A percentile compares a stretch with the other conserved stretches of the same genome.
These are phyloP conservation scores for Penicillium ochrochloron DNA, from an alignment of 495 filamentous ascomycete species.

Conservation along the genomic window DNA sequence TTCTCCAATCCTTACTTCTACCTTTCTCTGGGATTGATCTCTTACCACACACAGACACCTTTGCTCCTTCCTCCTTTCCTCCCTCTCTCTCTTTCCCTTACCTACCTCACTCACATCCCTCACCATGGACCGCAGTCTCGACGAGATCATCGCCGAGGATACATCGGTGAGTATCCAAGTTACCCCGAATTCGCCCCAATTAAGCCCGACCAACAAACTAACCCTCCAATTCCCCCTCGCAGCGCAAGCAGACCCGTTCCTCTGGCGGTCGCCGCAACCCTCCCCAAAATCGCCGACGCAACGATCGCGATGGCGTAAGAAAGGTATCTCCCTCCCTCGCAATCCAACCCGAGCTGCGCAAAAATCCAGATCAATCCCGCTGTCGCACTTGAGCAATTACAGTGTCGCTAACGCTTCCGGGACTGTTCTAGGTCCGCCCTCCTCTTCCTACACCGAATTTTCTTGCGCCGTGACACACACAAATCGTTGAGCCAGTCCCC, in stretches of 20 bases:
- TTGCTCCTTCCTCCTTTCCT: background rate
- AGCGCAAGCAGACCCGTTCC: constrained; percentile 42
- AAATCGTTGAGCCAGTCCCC: constrained; percentile 40
- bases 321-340: constrained; percentile 58
- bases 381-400: background rate
- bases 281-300: constrained; percentile 64
- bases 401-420: constrained; percentile 35
- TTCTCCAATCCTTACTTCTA: constrained; percentile 7
- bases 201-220: constrained; percentile 12
- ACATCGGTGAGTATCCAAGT: constrained; percentile 57
- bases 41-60: background rate
- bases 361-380: background rate
- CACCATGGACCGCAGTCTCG: constrained; percentile 79
- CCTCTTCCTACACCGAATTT: constrained; percentile 44
- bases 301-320: constrained; percentile 68
- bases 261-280: constrained; percentile 57
- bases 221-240: constrained; percentile 18
- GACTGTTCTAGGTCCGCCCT: constrained; percentile 45
- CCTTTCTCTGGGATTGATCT: constrained; percentile 4
- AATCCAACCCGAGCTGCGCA: background rate
- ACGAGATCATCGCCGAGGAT: constrained; percentile 83
- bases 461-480: constrained; percentile 43
- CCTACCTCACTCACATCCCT: constrained; percentile 1
- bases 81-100: constrained; percentile 7
- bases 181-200: background rate